Conservation (phyloP, 2,329 filamentous ascomycete genomes). For the Neoascochyta sp. region DNA sequence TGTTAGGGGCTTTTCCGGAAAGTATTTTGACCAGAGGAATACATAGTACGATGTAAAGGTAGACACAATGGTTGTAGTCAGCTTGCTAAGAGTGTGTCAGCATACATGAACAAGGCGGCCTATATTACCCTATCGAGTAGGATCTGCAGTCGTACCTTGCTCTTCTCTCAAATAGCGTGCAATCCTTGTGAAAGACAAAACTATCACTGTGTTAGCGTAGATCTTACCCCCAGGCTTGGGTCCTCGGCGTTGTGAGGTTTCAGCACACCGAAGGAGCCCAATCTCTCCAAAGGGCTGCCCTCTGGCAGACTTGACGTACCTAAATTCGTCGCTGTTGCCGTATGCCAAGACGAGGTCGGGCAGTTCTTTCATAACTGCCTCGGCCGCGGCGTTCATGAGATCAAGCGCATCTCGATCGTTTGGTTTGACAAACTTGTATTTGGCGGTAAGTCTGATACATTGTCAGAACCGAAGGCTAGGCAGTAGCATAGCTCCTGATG, state of each 20-base stretch:
- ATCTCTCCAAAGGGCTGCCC: too few relatives aligned
- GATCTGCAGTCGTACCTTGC: constrained; percentile 56
- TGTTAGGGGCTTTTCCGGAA: constrained; percentile 66
- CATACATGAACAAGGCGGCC: not conserved
- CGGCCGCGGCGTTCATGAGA: constrained; percentile 93
- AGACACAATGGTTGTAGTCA: constrained; percentile 85
- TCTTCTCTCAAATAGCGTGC: constrained; percentile 78
- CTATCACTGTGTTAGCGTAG: constrained; percentile 48
- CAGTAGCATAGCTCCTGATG: not conserved
- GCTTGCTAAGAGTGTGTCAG: constrained; percentile 59
- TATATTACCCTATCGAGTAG: too few relatives aligned
- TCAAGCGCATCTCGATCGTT: constrained; percentile 84
- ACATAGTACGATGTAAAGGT: constrained; percentile 93
- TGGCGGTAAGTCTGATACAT: constrained; percentile 65
- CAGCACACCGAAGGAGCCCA: not conserved
- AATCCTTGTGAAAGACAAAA: constrained; percentile 84
- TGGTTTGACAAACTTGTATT: constrained; percentile 84
- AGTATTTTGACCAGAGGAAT: constrained; percentile 71
- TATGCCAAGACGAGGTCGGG: constrained; percentile 86
- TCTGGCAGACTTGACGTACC: too few relatives aligned
- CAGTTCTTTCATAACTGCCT: constrained; percentile 75
- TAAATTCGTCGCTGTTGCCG: constrained; percentile 92
- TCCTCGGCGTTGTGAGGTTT: too few relatives aligned
- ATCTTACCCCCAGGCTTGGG: too few relatives aligned
- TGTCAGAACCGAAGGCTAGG: constrained; percentile 7